These are phyloP conservation scores for Salvia miltiorrhiza DNA, from an alignment of 257 asterid species.

Conservation along the genomic window DNA sequence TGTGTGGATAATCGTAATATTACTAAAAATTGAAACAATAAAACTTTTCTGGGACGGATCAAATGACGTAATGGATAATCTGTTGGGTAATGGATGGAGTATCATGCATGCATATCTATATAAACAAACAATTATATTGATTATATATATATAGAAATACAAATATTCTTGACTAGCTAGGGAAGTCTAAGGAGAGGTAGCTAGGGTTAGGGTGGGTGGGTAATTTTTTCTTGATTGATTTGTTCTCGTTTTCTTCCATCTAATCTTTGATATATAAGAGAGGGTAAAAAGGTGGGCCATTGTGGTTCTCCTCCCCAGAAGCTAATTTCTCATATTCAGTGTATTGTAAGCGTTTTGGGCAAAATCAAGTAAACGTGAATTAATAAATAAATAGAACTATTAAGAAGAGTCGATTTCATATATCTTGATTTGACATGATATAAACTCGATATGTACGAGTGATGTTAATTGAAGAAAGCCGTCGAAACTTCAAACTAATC, in stretches of 20 bases:
- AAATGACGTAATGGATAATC: too few species aligned
- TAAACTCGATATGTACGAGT: not conserved
- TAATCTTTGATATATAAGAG: slow-evolving; percentile 15
- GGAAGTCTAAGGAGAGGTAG: slow-evolving; percentile 21
- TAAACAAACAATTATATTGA: too few species aligned
- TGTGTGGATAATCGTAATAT: too few species aligned
- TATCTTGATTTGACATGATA: slow-evolving; percentile 19
- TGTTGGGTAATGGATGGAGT: too few species aligned
- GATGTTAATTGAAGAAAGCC: not conserved
- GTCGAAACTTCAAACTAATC: not conserved
- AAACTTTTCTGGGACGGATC: too few species aligned
- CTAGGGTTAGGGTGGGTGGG: slow-evolving; percentile 26
- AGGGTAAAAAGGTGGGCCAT: slow-evolving; percentile 27
- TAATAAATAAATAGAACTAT: not conserved
- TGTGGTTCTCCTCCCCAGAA: not conserved
- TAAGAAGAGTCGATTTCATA: not conserved
- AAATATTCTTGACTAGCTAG: slow-evolving; percentile 6
- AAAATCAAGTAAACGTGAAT: slow-evolving; percentile 15
- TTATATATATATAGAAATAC: too few species aligned
- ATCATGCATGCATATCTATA: too few species aligned
- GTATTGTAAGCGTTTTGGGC: slow-evolving; percentile 17
- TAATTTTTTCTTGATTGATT: slow-evolving; percentile 23
- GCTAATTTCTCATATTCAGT: slow-evolving; percentile 21
- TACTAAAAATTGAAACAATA: too few species aligned
- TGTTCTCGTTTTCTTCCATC: slow-evolving; percentile 20